Percentiles rank a stretch among this genome's conserved stretches.
phyloP scores from a whole-genome alignment of 176 grass and related monocot species.

The Carex pumila region DNA sequence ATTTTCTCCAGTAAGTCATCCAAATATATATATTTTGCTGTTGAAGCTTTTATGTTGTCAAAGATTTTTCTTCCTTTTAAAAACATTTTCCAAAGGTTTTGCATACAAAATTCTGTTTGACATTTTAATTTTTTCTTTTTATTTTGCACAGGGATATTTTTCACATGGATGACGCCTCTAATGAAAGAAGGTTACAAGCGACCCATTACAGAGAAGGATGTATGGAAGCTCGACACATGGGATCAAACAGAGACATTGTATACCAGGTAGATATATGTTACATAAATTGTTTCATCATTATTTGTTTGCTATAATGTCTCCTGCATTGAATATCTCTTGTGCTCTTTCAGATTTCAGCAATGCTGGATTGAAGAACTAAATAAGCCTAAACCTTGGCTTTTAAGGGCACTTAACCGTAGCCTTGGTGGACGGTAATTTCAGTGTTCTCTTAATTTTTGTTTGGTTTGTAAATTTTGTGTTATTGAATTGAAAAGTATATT shows the following conservation, averaged over 20 bases:
- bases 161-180: constrained; percentile 96
- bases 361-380: constrained; percentile 62
- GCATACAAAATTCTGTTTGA: not conserved
- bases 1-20: constrained; percentile 62
- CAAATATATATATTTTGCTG: constrained; percentile 19
- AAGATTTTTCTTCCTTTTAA: not conserved
- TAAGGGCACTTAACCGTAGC: constrained; percentile 81
- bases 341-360: constrained; percentile 64
- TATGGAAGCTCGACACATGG: constrained; percentile 95
- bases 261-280: constrained; percentile 49
- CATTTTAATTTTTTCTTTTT: not conserved
- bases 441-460: not conserved
- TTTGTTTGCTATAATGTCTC: not conserved
- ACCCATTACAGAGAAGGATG: constrained; percentile 83
- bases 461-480: not conserved
- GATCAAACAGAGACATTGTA: constrained; percentile 89
- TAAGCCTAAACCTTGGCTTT: constrained; percentile 87
- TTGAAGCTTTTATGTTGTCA: constrained; percentile 1
- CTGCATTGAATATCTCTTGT: not conserved
- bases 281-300: not conserved
- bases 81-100: not conserved
- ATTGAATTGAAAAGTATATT: constrained; percentile 9
- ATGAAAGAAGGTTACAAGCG: constrained; percentile 83
- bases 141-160: constrained; percentile 58
- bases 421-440: constrained; percentile 63